Conservation (phyloP, 805 yeast genomes). For the Ogataea allantospora region DNA sequence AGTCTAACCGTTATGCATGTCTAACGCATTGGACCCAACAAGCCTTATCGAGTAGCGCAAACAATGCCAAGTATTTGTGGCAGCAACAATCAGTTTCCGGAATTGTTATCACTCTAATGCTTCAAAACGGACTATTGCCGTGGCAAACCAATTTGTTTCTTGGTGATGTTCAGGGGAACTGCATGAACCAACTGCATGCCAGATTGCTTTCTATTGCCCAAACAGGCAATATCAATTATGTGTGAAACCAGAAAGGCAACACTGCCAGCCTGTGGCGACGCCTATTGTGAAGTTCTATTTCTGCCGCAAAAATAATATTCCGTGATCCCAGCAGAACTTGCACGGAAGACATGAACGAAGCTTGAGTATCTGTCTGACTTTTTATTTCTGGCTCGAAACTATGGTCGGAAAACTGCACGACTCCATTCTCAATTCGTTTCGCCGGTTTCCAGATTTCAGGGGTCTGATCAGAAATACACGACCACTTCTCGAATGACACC, state of each 20-base stretch:
- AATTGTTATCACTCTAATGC: slow-evolving; percentile 6
- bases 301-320: no score
- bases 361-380: no score
- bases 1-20: slow-evolving; percentile 2
- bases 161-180: slow-evolving; percentile 6
- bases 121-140: slow-evolving; percentile 1
- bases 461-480: no score
- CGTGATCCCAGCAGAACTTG: no score
- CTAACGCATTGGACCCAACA: not conserved
- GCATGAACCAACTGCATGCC: slow-evolving; percentile 1
- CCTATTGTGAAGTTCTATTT: not conserved
- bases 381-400: no score
- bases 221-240: not conserved
- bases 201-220: not conserved
- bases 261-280: not conserved
- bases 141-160: slow-evolving; percentile 1
- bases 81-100: slow-evolving; percentile 1
- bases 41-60: slow-evolving; percentile 7
- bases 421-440: no score
- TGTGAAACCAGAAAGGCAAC: not conserved
- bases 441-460: no score
- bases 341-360: no score
- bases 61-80: slow-evolving; percentile 3
- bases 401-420: no score
- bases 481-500: no score